Evolutionary conservation across 2,329 filamentous ascomycete species (phyloP).

Genomic region (Epichloe coenophiala): DNA sequence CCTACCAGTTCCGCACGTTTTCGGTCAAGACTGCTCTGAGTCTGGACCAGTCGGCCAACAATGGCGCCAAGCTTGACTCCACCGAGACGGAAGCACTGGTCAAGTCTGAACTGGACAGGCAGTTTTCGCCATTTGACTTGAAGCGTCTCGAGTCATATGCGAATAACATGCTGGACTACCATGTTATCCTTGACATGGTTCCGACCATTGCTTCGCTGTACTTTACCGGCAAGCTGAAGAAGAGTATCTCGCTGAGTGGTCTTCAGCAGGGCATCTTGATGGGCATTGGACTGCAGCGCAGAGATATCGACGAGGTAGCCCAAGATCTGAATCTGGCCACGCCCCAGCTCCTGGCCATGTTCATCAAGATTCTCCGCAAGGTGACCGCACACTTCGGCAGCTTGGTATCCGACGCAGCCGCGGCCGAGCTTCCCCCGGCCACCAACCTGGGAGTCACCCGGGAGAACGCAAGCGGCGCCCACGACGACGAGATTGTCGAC

Average conservation of each 20-base stretch:
- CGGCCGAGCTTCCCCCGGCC: slow-evolving; percentile 48
- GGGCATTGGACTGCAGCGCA: slow-evolving; percentile 82
- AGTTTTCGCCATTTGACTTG: slow-evolving; percentile 82
- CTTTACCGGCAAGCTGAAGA: slow-evolving; percentile 64
- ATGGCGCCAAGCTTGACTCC: slow-evolving; percentile 53
- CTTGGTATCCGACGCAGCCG: slow-evolving; percentile 61
- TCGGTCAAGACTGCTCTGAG: slow-evolving; percentile 64
- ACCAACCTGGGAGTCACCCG: slow-evolving; percentile 44
- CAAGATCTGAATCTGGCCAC: slow-evolving; percentile 62
- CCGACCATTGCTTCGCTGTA: slow-evolving; percentile 71
- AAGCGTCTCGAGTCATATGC: slow-evolving; percentile 92
- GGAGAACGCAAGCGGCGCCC: slow-evolving; percentile 47
- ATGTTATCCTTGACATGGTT: slow-evolving; percentile 87
- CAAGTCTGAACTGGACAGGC: slow-evolving; percentile 62
- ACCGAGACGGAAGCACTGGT: slow-evolving; percentile 40
- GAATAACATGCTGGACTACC: slow-evolving; percentile 95
- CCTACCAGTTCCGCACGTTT: slow-evolving; percentile 85
- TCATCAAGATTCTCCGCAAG: slow-evolving; percentile 91
- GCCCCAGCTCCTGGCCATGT: slow-evolving; percentile 85
- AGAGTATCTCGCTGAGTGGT: slow-evolving; percentile 57
- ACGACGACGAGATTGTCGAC: slow-evolving; percentile 55
- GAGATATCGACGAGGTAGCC: slow-evolving; percentile 68
- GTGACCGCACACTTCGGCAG: slow-evolving; percentile 64
- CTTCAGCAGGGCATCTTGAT: slow-evolving; percentile 79
- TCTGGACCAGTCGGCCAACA: slow-evolving; percentile 73